phyloP scores from a whole-genome alignment of 208 protist species.

The Trypanosoma lewisi region DNA sequence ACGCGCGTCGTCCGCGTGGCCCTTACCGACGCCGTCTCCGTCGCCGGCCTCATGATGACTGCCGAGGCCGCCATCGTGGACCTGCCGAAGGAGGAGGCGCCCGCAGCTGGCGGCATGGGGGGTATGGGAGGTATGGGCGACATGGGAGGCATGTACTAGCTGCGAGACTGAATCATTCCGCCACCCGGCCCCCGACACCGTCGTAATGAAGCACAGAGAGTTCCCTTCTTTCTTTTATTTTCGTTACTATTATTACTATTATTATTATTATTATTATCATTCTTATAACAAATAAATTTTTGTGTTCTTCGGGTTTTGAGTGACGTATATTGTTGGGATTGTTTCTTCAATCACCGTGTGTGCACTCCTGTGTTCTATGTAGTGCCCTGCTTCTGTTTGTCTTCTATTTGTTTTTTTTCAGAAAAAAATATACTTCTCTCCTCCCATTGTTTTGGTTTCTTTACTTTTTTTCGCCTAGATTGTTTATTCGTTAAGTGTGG shows the following conservation, averaged over 20 bases:
- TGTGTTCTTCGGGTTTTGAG: not conserved
- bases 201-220: not conserved
- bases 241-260: slow-evolving; percentile 13
- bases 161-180: not conserved
- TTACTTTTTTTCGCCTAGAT: not conserved
- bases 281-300: not conserved
- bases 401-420: no score
- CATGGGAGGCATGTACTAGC: not conserved
- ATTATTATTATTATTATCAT: slow-evolving; percentile 14
- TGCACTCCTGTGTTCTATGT: not conserved
- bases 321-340: not conserved
- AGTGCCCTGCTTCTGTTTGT: no score
- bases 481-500: not conserved
- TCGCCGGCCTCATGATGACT: no score
- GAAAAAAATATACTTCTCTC: no score
- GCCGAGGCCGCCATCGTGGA: no score
- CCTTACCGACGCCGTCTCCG: no score
- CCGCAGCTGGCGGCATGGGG: no score
- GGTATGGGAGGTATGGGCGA: no score
- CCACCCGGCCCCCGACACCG: not conserved
- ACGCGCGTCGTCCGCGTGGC: no score
- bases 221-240: not conserved
- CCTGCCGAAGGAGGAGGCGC: no score
- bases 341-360: not conserved
- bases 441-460: no score